Evolutionary conservation across 192 early-diverging fungal genomes (phyloP).

Genomic region (Linnemannia zychae): DNA sequence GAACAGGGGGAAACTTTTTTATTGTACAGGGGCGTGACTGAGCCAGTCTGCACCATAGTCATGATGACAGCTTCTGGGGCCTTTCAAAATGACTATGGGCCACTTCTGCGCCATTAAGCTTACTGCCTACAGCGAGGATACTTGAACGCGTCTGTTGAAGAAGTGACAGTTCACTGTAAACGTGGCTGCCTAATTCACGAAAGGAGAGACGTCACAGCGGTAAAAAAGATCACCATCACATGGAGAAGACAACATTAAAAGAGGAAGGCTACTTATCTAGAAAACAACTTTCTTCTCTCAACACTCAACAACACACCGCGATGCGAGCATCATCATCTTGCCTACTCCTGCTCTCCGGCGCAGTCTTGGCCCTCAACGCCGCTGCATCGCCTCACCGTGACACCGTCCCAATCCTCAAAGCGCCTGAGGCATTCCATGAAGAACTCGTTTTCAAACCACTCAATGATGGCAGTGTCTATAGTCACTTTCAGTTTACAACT

Average conservation of each 20-base stretch:
- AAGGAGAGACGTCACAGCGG: neutral
- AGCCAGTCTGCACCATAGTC: neutral
- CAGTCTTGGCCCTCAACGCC: slow-evolving; percentile 17
- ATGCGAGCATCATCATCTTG: slow-evolving; percentile 29
- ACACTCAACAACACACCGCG: neutral
- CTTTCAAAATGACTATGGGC: neutral
- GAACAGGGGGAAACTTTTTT: neutral
- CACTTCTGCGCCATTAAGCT: neutral
- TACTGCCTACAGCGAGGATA: neutral
- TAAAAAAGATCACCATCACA: neutral
- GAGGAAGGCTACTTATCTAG: no score
- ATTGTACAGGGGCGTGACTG: neutral
- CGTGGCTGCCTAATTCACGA: neutral
- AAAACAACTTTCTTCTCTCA: neutral
- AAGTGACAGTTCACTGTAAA: neutral
- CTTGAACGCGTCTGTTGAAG: neutral
- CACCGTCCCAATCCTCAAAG: slow-evolving; percentile 30
- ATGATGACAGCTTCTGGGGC: neutral
- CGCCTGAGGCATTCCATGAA: slow-evolving; percentile 73
- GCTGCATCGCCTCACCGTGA: neutral
- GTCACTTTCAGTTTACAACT: slow-evolving; percentile 84
- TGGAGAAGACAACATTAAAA: neutral
- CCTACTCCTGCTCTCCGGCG: slow-evolving; percentile 22
- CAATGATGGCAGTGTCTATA: slow-evolving; percentile 83
- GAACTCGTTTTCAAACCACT: slow-evolving; percentile 78